Conservation (phyloP, 2,329 filamentous ascomycete genomes). For the Fusarium sarcochroum region DNA sequence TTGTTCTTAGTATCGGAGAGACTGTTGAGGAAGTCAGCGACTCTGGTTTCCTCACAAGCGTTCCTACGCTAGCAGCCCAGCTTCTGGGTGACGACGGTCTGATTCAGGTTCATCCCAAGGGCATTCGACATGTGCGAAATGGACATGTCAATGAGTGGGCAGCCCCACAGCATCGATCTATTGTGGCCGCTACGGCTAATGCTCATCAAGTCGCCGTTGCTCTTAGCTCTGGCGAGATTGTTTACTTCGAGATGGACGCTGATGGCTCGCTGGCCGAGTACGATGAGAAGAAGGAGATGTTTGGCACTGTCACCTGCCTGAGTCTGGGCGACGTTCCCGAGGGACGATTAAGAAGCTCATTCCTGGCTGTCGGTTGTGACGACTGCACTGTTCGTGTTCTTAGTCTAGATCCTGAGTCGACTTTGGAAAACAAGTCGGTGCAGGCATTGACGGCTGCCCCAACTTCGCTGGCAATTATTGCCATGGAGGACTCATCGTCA, state of each 20-base stretch:
- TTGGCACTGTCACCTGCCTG: conserved; percentile 93
- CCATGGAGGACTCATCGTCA: conserved; percentile 94
- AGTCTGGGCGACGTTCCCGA: conserved; percentile 94
- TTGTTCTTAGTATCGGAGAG: conserved; percentile 95
- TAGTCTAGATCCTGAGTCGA: conserved; percentile 90
- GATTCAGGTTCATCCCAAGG: conserved; percentile 96
- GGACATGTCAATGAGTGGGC: conserved; percentile 93
- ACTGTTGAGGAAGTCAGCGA: conserved; percentile 96
- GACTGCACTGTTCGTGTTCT: conserved; percentile 96
- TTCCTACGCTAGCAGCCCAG: conserved; percentile 91
- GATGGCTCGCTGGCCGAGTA: conserved; percentile 94
- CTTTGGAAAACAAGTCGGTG: conserved; percentile 92
- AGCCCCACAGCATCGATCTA: conserved; percentile 92
- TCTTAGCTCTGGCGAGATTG: conserved; percentile 94
- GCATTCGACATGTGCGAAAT: conserved; percentile 88
- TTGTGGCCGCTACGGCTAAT: conserved; percentile 94
- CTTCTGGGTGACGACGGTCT: conserved; percentile 94
- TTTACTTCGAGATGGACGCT: conserved; percentile 97
- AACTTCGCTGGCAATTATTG: conserved; percentile 89
- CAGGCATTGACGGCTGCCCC: conserved; percentile 93
- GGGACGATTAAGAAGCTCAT: conserved; percentile 89
- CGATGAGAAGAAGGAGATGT: conserved; percentile 95
- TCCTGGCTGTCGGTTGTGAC: conserved; percentile 95
- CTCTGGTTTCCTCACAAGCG: conserved; percentile 90
- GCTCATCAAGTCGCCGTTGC: conserved; percentile 93